phyloP scores from a whole-genome alignment of 345 rosid genomes.

The Ricinus communis region DNA sequence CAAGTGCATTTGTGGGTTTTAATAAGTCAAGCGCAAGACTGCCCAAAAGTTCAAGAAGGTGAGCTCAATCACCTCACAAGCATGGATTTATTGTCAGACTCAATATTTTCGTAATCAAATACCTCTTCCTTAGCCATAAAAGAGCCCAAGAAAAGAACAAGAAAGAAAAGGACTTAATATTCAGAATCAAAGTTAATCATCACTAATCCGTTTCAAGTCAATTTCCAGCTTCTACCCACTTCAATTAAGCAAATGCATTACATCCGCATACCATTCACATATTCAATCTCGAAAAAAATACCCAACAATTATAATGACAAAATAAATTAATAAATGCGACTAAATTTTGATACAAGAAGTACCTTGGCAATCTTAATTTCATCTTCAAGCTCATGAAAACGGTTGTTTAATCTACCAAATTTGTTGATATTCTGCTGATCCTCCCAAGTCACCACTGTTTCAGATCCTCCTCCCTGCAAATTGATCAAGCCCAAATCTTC shows the following conservation, averaged over 20 bases:
- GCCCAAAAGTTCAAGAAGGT: not conserved
- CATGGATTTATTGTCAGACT: not conserved
- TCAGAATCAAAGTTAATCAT: not conserved
- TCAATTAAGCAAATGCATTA: not conserved
- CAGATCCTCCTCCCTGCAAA: slow-evolving; percentile 78
- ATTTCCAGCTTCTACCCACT: slow-evolving; percentile 11
- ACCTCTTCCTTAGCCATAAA: too few species aligned
- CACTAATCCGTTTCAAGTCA: not conserved
- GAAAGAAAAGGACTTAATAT: not conserved
- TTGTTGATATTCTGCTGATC: slow-evolving; percentile 93
- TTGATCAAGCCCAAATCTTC: not conserved
- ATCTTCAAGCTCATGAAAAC: slow-evolving; percentile 82
- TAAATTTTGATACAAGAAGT: not conserved
- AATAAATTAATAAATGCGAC: not conserved
- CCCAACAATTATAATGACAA: too few species aligned
- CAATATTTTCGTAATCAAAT: too few species aligned
- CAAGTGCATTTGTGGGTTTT: not conserved
- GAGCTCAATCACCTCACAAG: not conserved
- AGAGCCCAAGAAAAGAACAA: too few species aligned
- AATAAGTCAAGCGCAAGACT: not conserved
- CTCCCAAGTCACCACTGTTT: slow-evolving; percentile 88
- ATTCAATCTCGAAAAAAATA: too few species aligned
- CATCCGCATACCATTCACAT: too few species aligned
- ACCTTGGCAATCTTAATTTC: slow-evolving; percentile 87
- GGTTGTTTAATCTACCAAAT: slow-evolving; percentile 78